Evolutionary conservation across 1,284 basidiomycete genomes (phyloP).

Genomic region (Hypsizygus ulmarius): DNA sequence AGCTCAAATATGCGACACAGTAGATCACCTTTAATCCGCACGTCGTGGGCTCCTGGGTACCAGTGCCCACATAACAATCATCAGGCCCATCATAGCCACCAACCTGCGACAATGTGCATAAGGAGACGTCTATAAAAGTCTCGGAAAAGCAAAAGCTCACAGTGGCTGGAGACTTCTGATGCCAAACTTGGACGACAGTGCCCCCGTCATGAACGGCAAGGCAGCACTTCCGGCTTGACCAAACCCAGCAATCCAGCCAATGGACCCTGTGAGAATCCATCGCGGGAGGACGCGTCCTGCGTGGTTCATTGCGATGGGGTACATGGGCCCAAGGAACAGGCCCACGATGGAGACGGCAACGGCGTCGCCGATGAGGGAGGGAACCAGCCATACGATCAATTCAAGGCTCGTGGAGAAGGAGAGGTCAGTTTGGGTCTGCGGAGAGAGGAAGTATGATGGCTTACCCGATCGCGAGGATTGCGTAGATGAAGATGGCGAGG

Average conservation of each 20-base stretch:
- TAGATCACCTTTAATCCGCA: conserved; percentile 8
- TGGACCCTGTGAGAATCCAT: conserved; percentile 61
- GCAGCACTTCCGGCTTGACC: conserved; percentile 67
- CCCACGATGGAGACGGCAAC: conserved; percentile 60
- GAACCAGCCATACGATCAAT: conserved; percentile 62
- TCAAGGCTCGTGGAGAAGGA: conserved; percentile 41
- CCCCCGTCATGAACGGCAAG: conserved; percentile 63
- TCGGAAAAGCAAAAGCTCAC: conserved; percentile 36
- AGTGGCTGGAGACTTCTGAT: conserved; percentile 57
- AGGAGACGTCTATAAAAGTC: background rate
- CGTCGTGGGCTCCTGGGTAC: conserved; percentile 18
- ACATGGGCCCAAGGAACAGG: conserved; percentile 58
- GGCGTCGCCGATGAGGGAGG: conserved; percentile 56
- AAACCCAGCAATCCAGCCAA: conserved; percentile 66
- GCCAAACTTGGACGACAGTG: conserved; percentile 51
- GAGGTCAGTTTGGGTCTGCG: conserved; percentile 17
- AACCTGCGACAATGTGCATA: conserved; percentile 11
- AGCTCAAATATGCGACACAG: background rate
- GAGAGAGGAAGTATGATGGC: conserved; percentile 17
- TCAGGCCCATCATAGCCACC: conserved; percentile 22
- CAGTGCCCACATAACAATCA: conserved; percentile 23
- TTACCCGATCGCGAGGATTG: conserved; percentile 50
- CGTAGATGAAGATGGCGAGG: conserved; percentile 51
- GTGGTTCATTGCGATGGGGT: conserved; percentile 65
- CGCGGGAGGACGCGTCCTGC: conserved; percentile 55